These are phyloP conservation scores for Aspergillus caelatus DNA, from an alignment of 2,329 filamentous ascomycete genomes.

Conservation along the genomic window DNA sequence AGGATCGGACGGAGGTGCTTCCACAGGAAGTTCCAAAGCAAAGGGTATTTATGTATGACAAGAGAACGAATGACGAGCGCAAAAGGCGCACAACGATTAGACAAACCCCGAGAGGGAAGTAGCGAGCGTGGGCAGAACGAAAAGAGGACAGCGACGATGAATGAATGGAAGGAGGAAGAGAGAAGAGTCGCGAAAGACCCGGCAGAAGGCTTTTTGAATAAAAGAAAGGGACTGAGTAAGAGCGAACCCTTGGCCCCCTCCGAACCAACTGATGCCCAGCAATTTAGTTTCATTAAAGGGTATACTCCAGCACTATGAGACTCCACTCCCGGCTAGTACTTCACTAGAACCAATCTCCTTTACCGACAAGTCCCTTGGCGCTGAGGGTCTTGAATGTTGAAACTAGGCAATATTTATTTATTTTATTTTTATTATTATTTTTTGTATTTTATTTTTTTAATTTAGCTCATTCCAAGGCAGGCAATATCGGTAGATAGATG, in stretches of 20 bases:
- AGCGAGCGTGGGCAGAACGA: slow-evolving; percentile 21
- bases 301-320: not conserved
- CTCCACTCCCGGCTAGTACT: not conserved
- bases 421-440: not conserved
- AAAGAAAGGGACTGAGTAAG: not conserved
- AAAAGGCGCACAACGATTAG: slow-evolving; percentile 1
- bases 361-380: slow-evolving; percentile 1
- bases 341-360: slow-evolving; percentile 3
- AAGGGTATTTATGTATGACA: not conserved
- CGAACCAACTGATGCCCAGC: not conserved
- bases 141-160: slow-evolving; percentile 8
- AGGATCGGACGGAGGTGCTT: slow-evolving; percentile 21
- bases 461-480: not conserved
- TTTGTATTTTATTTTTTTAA: not conserved
- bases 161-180: slow-evolving; percentile 10
- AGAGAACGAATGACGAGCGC: slow-evolving; percentile 25
- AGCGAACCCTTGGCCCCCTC: not conserved
- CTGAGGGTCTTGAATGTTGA: not conserved
- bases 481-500: not conserved
- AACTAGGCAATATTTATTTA: not conserved
- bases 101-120: slow-evolving; percentile 7
- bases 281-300: slow-evolving; percentile 7
- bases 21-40: slow-evolving; percentile 19
- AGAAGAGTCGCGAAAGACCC: not conserved
- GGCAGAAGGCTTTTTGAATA: not conserved